Evolutionary conservation across 805 yeast genomes (phyloP).

Genomic region (Yarrowia keelungensis): DNA sequence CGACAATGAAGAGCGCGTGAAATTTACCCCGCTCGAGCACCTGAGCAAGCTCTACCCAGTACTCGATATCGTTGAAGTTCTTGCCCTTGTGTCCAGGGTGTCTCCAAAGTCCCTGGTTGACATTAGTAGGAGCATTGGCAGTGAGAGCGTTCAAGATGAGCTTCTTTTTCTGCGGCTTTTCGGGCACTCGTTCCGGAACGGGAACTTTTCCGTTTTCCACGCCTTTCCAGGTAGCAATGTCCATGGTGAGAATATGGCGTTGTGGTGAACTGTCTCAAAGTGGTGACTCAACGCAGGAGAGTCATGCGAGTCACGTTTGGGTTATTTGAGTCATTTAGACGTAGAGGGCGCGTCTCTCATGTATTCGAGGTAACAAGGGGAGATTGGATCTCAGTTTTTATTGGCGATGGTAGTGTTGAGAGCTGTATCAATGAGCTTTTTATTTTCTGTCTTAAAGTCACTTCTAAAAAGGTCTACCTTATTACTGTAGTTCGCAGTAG

Average conservation of each 20-base stretch:
- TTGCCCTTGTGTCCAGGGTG: conserved; percentile 52
- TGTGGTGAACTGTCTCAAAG: neutral
- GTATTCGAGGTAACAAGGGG: no score
- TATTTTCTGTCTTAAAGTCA: no score
- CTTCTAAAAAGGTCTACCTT: no score
- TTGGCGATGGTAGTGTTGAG: neutral
- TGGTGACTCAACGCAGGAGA: conserved; percentile 1
- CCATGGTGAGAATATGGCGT: neutral
- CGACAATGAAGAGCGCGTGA: conserved; percentile 53
- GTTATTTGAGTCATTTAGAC: conserved; percentile 15
- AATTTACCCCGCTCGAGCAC: conserved; percentile 52
- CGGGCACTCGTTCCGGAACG: conserved; percentile 6
- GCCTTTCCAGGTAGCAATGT: conserved; percentile 27
- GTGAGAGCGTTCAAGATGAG: conserved; percentile 53
- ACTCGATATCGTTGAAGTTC: conserved; percentile 47
- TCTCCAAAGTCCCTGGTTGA: conserved; percentile 52
- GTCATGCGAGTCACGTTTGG: conserved; percentile 25
- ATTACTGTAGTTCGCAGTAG: no score
- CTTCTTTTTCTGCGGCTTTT: conserved; percentile 42
- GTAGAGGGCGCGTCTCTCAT: neutral
- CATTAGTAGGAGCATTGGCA: conserved; percentile 47
- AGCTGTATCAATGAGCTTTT: no score
- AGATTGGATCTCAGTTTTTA: neutral
- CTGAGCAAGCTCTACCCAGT: conserved; percentile 53
- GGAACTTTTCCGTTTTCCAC: conserved; percentile 13